A percentile compares a stretch with the other conserved stretches of the same genome.
Evolutionary conservation across 495 filamentous ascomycete genomes (phyloP).

Genomic region (Penicillium herquei): DNA sequence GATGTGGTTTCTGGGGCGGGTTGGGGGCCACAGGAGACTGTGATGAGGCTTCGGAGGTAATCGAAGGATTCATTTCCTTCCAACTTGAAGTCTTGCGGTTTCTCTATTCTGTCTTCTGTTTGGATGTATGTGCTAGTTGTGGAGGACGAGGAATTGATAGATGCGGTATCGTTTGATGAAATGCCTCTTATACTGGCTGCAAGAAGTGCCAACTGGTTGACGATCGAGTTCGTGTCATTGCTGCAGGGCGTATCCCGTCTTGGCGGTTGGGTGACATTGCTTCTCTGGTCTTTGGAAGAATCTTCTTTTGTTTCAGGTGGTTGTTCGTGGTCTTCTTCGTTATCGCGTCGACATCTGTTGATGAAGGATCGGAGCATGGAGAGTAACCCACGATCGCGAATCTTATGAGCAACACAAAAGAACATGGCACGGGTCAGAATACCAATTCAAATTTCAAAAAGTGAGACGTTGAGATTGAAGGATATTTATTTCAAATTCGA

Average conservation of each 20-base stretch:
- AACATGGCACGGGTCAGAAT: constrained; percentile 4
- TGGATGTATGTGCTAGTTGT: background rate
- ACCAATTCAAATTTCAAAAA: too few relatives aligned
- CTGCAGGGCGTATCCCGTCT: background rate
- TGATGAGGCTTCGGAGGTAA: constrained; percentile 27
- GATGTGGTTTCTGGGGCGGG: constrained; percentile 1
- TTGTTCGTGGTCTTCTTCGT: too few relatives aligned
- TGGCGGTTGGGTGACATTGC: background rate
- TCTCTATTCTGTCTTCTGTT: background rate
- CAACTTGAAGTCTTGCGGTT: constrained; percentile 10
- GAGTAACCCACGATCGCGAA: constrained; percentile 1
- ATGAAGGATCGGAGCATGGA: constrained; percentile 1
- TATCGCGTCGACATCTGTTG: background rate
- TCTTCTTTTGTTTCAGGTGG: too few relatives aligned
- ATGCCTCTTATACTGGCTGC: constrained; percentile 13
- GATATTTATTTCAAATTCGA: background rate
- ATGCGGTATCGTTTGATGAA: constrained; percentile 1
- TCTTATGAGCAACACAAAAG: constrained; percentile 5
- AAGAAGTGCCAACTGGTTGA: constrained; percentile 16
- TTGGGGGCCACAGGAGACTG: constrained; percentile 16
- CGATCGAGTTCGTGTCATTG: constrained; percentile 15
- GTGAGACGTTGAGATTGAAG: background rate
- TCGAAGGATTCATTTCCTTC: constrained; percentile 22
- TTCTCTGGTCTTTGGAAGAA: background rate
- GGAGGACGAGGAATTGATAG: constrained; percentile 3